Conservation (phyloP, 2,329 filamentous ascomycete genomes). For the Ceratocystis variospora region DNA sequence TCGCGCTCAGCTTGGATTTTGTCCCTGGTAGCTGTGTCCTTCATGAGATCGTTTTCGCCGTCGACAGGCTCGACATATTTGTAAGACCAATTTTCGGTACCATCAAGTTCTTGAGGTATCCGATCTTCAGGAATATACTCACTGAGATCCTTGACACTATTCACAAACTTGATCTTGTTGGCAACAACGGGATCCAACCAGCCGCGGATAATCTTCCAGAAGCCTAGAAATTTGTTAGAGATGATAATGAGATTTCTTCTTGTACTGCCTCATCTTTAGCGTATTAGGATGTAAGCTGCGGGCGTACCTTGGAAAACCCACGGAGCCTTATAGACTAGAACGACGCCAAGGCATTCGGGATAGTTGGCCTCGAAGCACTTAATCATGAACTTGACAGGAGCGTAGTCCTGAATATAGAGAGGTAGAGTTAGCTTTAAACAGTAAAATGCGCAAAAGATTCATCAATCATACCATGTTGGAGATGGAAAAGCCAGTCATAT, state of each 20-base stretch:
- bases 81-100: constrained; percentile 74
- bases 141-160: constrained; percentile 62
- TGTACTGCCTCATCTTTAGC: too few species aligned
- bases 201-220: constrained; percentile 88
- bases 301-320: constrained; percentile 84
- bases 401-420: constrained; percentile 52
- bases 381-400: constrained; percentile 97
- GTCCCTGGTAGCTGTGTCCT: constrained; percentile 48
- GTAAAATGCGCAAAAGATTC: neutral
- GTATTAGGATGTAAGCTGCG: neutral
- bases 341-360: constrained; percentile 76
- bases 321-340: constrained; percentile 88
- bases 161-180: constrained; percentile 85
- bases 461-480: constrained; percentile 58
- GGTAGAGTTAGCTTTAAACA: constrained; percentile 20
- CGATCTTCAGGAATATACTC: constrained; percentile 57
- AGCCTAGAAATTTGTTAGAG: constrained; percentile 38
- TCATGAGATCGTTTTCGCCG: constrained; percentile 66
- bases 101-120: constrained; percentile 73
- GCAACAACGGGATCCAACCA: constrained; percentile 97
- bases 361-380: constrained; percentile 99
- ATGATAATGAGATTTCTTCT: neutral
- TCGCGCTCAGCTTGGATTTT: constrained; percentile 50
- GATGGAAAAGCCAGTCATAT: constrained; percentile 87
- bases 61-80: constrained; percentile 60